A percentile compares a stretch with the other conserved stretches of the same genome.
phyloP scores from a whole-genome alignment of 768 basidiomycete genomes.

The Lyophyllum semitale region DNA sequence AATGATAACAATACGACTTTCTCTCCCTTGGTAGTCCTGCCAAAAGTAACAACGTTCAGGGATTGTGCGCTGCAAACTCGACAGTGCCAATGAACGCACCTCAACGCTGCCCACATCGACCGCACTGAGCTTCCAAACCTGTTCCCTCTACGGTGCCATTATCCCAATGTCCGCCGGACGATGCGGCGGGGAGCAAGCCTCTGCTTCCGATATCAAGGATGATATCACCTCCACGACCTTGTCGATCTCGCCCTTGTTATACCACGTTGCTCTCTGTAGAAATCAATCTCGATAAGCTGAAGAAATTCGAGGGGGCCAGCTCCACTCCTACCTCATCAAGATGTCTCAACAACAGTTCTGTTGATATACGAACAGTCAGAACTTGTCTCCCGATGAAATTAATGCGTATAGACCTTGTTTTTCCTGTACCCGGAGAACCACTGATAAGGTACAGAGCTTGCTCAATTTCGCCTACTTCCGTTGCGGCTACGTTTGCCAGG shows the following conservation, averaged over 20 bases:
- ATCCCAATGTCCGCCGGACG: slow-evolving; percentile 45
- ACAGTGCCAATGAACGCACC: slow-evolving; percentile 15
- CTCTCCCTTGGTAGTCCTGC: slow-evolving; percentile 53
- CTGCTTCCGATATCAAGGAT: slow-evolving; percentile 38
- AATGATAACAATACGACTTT: slow-evolving; percentile 51
- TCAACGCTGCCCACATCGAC: slow-evolving; percentile 58
- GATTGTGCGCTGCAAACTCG: background rate
- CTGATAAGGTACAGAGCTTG: slow-evolving; percentile 43
- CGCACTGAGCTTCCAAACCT: slow-evolving; percentile 47
- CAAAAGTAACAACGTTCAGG: background rate
- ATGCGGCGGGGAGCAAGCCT: slow-evolving; percentile 39
- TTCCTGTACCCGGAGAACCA: slow-evolving; percentile 55
- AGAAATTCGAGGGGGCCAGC: background rate
- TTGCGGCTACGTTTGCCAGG: slow-evolving; percentile 23
- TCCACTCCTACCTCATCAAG: no score
- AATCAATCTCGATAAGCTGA: background rate
- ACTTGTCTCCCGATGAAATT: background rate
- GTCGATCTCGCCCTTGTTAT: slow-evolving; percentile 48
- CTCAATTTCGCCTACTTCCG: slow-evolving; percentile 17
- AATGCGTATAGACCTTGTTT: slow-evolving; percentile 39
- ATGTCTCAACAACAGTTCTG: slow-evolving; percentile 50
- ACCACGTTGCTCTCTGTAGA: slow-evolving; percentile 48
- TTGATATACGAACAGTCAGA: background rate
- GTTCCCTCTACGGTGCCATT: slow-evolving; percentile 55
- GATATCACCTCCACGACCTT: slow-evolving; percentile 38